Evolutionary conservation across 257 asterid genomes (phyloP).

Genomic region (Mentha longifolia): DNA sequence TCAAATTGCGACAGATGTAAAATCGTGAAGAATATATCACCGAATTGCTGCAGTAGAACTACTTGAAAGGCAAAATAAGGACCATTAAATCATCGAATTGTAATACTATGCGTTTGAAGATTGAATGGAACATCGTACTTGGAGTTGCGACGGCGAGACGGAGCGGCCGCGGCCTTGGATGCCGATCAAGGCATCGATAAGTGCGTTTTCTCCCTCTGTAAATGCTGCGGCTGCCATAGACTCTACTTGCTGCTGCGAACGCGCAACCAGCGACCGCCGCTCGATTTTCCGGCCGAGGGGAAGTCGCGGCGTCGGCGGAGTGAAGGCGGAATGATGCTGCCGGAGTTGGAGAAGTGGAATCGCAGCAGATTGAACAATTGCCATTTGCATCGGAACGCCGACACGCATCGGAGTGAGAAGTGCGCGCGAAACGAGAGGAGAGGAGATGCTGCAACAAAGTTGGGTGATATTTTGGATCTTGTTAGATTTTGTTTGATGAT

Average conservation of each 20-base stretch:
- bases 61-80: neutral
- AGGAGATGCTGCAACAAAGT: neutral
- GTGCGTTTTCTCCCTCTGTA: slow-evolving; percentile 56
- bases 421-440: neutral
- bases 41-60: neutral
- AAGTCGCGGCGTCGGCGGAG: neutral
- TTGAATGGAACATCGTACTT: slow-evolving; percentile 34
- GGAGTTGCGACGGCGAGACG: slow-evolving; percentile 69
- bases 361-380: slow-evolving; percentile 37
- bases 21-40: no score
- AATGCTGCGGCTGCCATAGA: slow-evolving; percentile 42
- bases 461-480: neutral
- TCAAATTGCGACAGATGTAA: no score
- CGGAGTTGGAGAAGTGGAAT: slow-evolving; percentile 40
- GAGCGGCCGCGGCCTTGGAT: slow-evolving; percentile 90
- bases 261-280: slow-evolving; percentile 28
- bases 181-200: slow-evolving; percentile 81
- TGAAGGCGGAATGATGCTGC: slow-evolving; percentile 23
- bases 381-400: slow-evolving; percentile 34
- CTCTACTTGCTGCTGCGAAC: slow-evolving; percentile 46
- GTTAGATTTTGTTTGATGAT: neutral
- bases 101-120: neutral
- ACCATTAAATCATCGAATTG: neutral
- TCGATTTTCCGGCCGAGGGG: slow-evolving; percentile 26
- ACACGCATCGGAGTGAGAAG: neutral